Evolutionary conservation across 2,329 filamentous ascomycete species (phyloP).

Genomic region (Moelleriella libera): DNA sequence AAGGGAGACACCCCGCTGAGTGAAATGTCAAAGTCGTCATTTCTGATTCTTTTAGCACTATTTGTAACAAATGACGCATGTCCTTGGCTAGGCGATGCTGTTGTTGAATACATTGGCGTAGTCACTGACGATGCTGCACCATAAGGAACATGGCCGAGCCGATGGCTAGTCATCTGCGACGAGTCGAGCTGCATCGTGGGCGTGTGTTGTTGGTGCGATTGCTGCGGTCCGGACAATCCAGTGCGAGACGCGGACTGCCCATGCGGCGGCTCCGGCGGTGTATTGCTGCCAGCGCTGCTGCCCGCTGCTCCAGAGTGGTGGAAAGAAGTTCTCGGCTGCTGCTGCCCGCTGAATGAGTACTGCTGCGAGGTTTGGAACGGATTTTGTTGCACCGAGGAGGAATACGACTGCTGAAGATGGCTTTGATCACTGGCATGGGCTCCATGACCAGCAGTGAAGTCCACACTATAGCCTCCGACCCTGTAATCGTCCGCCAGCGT

Average conservation of each 20-base stretch:
- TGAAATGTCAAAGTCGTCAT: constrained; percentile 44
- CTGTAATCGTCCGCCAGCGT: constrained; percentile 64
- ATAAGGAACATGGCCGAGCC: constrained; percentile 40
- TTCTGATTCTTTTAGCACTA: constrained; percentile 37
- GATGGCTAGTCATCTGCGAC: constrained; percentile 35
- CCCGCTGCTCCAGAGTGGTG: constrained; percentile 26
- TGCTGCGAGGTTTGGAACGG: constrained; percentile 5
- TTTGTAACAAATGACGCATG: constrained; percentile 15
- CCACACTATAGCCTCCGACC: constrained; percentile 60
- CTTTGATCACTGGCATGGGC: constrained; percentile 50
- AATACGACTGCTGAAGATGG: constrained; percentile 51
- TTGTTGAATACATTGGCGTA: constrained; percentile 36
- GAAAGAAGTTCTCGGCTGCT: constrained; percentile 27
- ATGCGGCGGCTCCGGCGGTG: constrained; percentile 24
- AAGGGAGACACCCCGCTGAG: constrained; percentile 35
- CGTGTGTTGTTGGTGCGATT: constrained; percentile 24
- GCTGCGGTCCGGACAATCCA: constrained; percentile 26
- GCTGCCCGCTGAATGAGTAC: constrained; percentile 5
- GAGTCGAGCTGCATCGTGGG: constrained; percentile 37
- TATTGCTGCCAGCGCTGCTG: constrained; percentile 28
- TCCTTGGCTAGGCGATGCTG: constrained; percentile 24
- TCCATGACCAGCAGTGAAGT: constrained; percentile 52
- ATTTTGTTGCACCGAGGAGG: constrained; percentile 24
- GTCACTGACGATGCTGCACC: constrained; percentile 33
- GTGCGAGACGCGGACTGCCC: constrained; percentile 16